Conservation (phyloP, 495 filamentous ascomycete genomes). For the Neurospora sp. region DNA sequence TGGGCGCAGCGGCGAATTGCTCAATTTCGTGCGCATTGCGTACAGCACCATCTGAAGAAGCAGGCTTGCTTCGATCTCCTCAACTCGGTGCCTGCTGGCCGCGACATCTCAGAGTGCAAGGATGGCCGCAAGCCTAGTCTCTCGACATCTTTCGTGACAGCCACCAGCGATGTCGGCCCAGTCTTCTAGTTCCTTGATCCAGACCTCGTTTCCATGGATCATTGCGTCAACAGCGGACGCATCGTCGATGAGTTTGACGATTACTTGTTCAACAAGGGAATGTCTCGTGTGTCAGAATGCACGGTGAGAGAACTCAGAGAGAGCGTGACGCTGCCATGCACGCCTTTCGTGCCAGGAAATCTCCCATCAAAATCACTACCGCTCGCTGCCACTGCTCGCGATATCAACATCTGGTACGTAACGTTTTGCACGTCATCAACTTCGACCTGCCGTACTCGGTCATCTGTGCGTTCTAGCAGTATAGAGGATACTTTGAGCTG, state of each 20-base stretch:
- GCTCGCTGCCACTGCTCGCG: slow-evolving; percentile 63
- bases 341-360: slow-evolving; percentile 50
- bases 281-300: slow-evolving; percentile 77
- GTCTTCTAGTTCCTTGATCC: slow-evolving; percentile 33
- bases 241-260: slow-evolving; percentile 75
- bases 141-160: slow-evolving; percentile 42
- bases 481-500: background rate
- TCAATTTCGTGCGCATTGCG: background rate
- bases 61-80: slow-evolving; percentile 64
- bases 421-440: slow-evolving; percentile 87
- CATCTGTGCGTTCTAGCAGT: background rate
- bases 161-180: no score
- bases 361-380: slow-evolving; percentile 62
- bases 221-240: slow-evolving; percentile 80
- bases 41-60: slow-evolving; percentile 41
- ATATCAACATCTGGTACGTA: slow-evolving; percentile 63
- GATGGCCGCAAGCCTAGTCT: slow-evolving; percentile 32
- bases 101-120: slow-evolving; percentile 38
- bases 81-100: slow-evolving; percentile 50
- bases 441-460: slow-evolving; percentile 60
- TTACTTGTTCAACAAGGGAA: slow-evolving; percentile 56
- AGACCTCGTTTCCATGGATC: slow-evolving; percentile 23
- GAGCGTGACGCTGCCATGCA: slow-evolving; percentile 91
- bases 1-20: background rate
- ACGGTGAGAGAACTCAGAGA: slow-evolving; percentile 73